Conservation (phyloP, 2,329 filamentous ascomycete genomes). For the Xylaria hypoxylon region DNA sequence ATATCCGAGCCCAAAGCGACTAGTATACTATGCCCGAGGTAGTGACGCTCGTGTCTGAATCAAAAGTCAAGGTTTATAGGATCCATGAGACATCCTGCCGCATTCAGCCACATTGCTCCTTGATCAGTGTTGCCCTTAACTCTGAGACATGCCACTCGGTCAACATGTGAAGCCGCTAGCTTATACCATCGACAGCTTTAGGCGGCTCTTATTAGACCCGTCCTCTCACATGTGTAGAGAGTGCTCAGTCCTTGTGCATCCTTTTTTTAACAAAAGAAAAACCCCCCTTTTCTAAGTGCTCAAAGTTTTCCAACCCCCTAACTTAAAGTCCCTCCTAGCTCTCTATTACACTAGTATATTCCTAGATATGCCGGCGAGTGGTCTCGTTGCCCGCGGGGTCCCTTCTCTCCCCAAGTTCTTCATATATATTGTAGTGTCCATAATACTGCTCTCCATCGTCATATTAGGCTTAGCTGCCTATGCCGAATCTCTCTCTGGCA, state of each 20-base stretch:
- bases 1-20: constrained; percentile 7
- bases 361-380: constrained; percentile 43
- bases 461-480: constrained; percentile 57
- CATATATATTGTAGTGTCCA: constrained; percentile 53
- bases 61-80: background rate
- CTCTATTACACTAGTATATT: constrained; percentile 13
- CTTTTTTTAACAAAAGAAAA: too few relatives aligned
- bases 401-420: constrained; percentile 55
- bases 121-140: background rate
- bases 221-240: background rate
- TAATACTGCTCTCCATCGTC: constrained; percentile 56
- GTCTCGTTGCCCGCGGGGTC: constrained; percentile 54
- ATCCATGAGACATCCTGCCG: constrained; percentile 12
- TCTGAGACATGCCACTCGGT: constrained; percentile 8
- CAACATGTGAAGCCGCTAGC: constrained; percentile 1
- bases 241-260: background rate
- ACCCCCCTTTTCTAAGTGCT: background rate
- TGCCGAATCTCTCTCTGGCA: constrained; percentile 52
- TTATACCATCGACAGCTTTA: background rate
- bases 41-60: constrained; percentile 6
- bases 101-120: constrained; percentile 7
- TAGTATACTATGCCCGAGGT: background rate
- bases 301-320: background rate
- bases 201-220: too few relatives aligned
- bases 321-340: background rate